Conservation (phyloP, 164 flowering plant genomes). For the Stephania japonica region DNA sequence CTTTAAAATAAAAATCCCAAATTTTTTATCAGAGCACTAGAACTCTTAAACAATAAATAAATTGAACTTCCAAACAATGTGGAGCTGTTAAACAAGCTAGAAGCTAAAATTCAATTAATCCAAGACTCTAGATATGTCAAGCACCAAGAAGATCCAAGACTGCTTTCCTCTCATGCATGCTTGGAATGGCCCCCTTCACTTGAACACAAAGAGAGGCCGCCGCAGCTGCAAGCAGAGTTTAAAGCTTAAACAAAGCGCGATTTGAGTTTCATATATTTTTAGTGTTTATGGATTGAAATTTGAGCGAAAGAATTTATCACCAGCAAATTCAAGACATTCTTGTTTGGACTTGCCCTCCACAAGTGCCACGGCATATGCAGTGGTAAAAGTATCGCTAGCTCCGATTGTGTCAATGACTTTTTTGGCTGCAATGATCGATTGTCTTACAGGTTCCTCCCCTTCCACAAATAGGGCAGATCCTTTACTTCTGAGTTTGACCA, state of each 20-base stretch:
- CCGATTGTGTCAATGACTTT: slow-evolving; percentile 90
- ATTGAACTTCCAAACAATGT: too few relatives aligned
- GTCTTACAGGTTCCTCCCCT: slow-evolving; percentile 74
- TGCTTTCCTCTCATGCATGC: slow-evolving; percentile 89
- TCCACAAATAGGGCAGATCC: slow-evolving; percentile 83
- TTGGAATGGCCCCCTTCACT: slow-evolving; percentile 97
- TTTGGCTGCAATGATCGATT: slow-evolving; percentile 56
- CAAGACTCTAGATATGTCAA: not conserved
- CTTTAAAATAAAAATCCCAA: too few relatives aligned
- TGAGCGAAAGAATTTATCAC: slow-evolving; percentile 27
- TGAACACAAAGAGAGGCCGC: slow-evolving; percentile 98
- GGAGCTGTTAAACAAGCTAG: too few relatives aligned
- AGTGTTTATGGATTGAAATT: not conserved
- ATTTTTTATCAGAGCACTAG: too few relatives aligned
- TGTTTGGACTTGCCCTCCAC: slow-evolving; percentile 75
- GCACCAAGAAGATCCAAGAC: slow-evolving; percentile 67
- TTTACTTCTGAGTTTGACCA: slow-evolving; percentile 83
- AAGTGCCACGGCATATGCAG: slow-evolving; percentile 90
- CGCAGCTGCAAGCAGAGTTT: slow-evolving; percentile 57
- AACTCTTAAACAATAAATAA: too few relatives aligned
- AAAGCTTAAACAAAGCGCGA: not conserved
- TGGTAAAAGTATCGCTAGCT: slow-evolving; percentile 96
- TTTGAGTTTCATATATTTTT: not conserved
- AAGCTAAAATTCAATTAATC: too few relatives aligned
- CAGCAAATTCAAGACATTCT: slow-evolving; percentile 85